Evolutionary conservation across 202 grass and related monocot genomes (phyloP).

Genomic region (Schoenoplectus tabernaemontani): DNA sequence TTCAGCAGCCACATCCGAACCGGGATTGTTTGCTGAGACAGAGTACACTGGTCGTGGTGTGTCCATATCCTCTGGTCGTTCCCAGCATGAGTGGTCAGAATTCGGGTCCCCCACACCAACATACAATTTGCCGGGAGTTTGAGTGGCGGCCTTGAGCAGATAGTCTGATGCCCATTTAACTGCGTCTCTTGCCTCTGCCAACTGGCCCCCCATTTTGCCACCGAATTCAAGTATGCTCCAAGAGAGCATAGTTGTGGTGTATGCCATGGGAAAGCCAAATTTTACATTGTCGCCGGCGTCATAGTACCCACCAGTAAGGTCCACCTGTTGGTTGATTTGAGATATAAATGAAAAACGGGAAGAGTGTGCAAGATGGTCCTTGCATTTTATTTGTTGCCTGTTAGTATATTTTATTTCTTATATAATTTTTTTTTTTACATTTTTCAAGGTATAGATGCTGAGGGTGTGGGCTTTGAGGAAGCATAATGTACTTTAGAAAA

Average conservation of each 20-base stretch:
- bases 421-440: neutral
- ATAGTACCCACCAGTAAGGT: slow-evolving; percentile 78
- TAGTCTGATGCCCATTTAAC: slow-evolving; percentile 75
- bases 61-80: slow-evolving; percentile 86
- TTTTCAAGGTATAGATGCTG: neutral
- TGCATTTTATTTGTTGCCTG: neutral
- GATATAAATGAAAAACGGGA: neutral
- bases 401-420: neutral
- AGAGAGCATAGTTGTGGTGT: slow-evolving; percentile 61
- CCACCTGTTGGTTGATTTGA: slow-evolving; percentile 31
- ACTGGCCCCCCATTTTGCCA: slow-evolving; percentile 29
- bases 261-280: slow-evolving; percentile 84
- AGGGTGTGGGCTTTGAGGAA: neutral
- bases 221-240: slow-evolving; percentile 69
- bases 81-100: slow-evolving; percentile 77
- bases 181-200: slow-evolving; percentile 35
- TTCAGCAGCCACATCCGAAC: slow-evolving; percentile 67
- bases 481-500: neutral
- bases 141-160: slow-evolving; percentile 59
- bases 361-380: neutral
- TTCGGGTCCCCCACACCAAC: slow-evolving; percentile 76
- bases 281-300: slow-evolving; percentile 92
- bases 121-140: slow-evolving; percentile 48
- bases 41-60: slow-evolving; percentile 62
- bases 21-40: slow-evolving; percentile 44